Evolutionary conservation across 2,329 filamentous ascomycete species (phyloP).

Genomic region (Sporothrix brasiliensis): DNA sequence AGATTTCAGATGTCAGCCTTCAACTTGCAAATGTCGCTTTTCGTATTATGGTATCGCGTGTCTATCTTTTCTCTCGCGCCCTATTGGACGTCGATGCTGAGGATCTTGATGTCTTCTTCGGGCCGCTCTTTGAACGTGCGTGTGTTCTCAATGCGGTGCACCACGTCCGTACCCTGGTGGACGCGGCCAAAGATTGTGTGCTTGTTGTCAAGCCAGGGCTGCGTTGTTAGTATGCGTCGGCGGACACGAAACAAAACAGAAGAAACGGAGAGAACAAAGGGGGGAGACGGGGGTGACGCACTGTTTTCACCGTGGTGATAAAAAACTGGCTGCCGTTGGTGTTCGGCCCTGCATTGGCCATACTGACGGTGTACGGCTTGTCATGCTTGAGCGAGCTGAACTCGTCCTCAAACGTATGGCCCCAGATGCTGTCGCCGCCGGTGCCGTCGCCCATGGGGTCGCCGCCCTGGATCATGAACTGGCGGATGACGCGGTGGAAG

Average conservation of each 20-base stretch:
- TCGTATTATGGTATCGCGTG: constrained; percentile 19
- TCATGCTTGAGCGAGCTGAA: constrained; percentile 91
- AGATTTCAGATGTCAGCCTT: not conserved
- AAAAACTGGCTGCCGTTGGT: constrained; percentile 98
- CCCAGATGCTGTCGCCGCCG: constrained; percentile 90
- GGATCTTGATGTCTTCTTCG: constrained; percentile 94
- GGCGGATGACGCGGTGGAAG: constrained; percentile 94
- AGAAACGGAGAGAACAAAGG: constrained; percentile 9
- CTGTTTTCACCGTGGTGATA: constrained; percentile 94
- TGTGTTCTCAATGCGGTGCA: constrained; percentile 92
- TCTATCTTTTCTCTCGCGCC: not conserved
- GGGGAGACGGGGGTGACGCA: constrained; percentile 49
- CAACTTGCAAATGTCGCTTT: not conserved
- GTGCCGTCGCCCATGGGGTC: constrained; percentile 88
- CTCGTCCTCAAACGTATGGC: constrained; percentile 89
- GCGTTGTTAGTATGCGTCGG: constrained; percentile 23
- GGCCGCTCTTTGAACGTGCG: constrained; percentile 90
- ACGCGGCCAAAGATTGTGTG: constrained; percentile 95
- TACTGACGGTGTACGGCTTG: constrained; percentile 93
- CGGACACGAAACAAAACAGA: not conserved
- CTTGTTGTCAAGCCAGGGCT: constrained; percentile 92
- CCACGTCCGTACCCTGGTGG: constrained; percentile 86
- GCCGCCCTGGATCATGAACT: constrained; percentile 95
- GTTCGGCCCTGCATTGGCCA: constrained; percentile 95
- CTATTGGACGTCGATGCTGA: constrained; percentile 73